Conservation (phyloP, 2,329 filamentous ascomycete species). For the Calonectria hongkongensis region DNA sequence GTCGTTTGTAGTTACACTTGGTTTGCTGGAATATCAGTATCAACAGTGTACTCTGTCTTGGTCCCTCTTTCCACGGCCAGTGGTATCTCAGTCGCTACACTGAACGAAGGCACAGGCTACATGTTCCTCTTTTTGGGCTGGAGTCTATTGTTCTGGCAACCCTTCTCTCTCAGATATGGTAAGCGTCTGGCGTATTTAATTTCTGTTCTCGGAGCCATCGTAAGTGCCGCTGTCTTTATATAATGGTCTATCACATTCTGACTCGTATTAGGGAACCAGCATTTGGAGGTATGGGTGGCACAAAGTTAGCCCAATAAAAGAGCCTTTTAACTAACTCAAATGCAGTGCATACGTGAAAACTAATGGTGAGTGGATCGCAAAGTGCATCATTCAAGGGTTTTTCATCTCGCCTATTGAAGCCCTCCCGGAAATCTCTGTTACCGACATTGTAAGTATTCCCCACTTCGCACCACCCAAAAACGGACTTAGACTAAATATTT, state of each 20-base stretch:
- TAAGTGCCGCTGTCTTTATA: conserved; percentile 31
- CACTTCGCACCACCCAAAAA: too few species aligned
- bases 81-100: conserved; percentile 57
- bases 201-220: conserved; percentile 59
- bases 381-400: conserved; percentile 66
- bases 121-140: conserved; percentile 68
- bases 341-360: conserved; percentile 60
- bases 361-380: conserved; percentile 66
- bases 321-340: not conserved
- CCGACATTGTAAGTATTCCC: conserved; percentile 59
- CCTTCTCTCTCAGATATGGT: conserved; percentile 67
- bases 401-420: conserved; percentile 67
- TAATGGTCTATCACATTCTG: not conserved
- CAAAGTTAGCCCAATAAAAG: fast-evolving
- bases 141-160: conserved; percentile 68
- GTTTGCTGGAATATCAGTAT: conserved; percentile 63
- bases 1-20: conserved; percentile 57
- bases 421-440: conserved; percentile 66
- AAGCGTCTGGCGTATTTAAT: conserved; percentile 63
- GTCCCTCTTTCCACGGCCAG: conserved; percentile 60
- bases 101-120: conserved; percentile 64
- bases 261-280: conserved; percentile 43
- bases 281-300: conserved; percentile 49
- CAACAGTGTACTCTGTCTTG: conserved; percentile 63
- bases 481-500: not conserved